phyloP scores from a whole-genome alignment of 257 asterid species.

The Solanum dulcamara region DNA sequence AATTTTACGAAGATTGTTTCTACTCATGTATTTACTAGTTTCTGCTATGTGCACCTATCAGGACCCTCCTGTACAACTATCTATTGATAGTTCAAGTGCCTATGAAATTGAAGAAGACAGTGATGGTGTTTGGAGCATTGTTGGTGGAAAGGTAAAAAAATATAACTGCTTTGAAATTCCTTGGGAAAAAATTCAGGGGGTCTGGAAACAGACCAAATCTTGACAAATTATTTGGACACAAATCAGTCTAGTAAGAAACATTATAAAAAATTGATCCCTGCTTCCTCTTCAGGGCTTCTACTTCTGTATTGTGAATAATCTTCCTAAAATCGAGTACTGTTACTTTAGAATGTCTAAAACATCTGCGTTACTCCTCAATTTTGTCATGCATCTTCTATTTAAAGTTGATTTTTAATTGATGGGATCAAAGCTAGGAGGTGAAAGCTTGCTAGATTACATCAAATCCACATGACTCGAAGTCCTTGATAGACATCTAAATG shows the following conservation, averaged over 20 bases:
- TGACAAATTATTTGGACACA: background rate
- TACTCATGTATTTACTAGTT: background rate
- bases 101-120: conserved; percentile 71
- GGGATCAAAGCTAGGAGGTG: background rate
- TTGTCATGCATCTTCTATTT: background rate
- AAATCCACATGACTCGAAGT: background rate
- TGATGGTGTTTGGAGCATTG: conserved; percentile 87
- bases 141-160: conserved; percentile 76
- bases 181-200: background rate
- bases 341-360: background rate
- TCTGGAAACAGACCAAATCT: background rate
- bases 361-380: background rate
- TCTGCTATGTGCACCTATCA: conserved; percentile 18
- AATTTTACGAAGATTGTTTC: background rate
- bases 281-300: background rate
- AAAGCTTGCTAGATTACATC: background rate
- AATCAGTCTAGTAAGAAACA: background rate
- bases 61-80: conserved; percentile 63
- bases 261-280: background rate
- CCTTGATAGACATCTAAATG: background rate
- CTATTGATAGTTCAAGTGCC: conserved; percentile 51
- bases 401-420: background rate
- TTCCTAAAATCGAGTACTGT: background rate
- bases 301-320: background rate
- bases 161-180: background rate